Evolutionary conservation across 495 filamentous ascomycete genomes (phyloP), one percentile per base, ranked within the genome.

Genomic region (Hyaloscypha bicolor): DNA sequence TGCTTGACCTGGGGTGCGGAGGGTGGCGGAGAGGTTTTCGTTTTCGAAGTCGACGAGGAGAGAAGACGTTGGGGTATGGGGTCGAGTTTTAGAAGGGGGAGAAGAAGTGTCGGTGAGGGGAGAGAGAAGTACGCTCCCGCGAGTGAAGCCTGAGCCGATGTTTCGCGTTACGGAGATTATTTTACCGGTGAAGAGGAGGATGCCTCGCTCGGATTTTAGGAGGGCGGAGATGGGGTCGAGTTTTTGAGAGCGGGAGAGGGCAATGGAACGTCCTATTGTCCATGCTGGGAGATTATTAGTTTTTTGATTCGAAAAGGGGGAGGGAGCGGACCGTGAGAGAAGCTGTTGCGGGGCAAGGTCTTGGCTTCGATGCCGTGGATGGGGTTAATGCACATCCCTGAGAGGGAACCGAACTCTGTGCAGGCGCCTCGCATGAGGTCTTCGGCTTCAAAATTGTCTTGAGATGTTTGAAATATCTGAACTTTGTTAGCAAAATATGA

Each of bases 221-320:
- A 81, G 77, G 60, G 79, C 76, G 32, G 78, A 71, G 42, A 85
- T 75, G 11, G 85, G 81, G 6, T 80, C 74, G 6, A 59, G 33
- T 55, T 73, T 82, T 4, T 73, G 70, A 37, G 74, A 72, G 55
- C 77, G 76, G 6, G 77, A 78, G 25, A 83, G 70, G 16, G 80
- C 80, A 21, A 82, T 75, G 1, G 76, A 75, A 9, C 83, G 77
- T 30, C 79, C 80, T 35, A 83, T 80, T 59, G 74, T 67, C 81
- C 81, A 83, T 6, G 80, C 79, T 48, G 76, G 19, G 31, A 45
- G n/a, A 14, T 30, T 45, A 21, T 21, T 32, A 14, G 31, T 31
- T 4, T 21, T 60, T 19, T 32, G 19, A 16, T 16, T 9, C 1
- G 33, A 39, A 3, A 22, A 30, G 21, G 37, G 2, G 39, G 39